Conservation (phyloP, 306 rosid genomes). For the Lagenaria siceraria region DNA sequence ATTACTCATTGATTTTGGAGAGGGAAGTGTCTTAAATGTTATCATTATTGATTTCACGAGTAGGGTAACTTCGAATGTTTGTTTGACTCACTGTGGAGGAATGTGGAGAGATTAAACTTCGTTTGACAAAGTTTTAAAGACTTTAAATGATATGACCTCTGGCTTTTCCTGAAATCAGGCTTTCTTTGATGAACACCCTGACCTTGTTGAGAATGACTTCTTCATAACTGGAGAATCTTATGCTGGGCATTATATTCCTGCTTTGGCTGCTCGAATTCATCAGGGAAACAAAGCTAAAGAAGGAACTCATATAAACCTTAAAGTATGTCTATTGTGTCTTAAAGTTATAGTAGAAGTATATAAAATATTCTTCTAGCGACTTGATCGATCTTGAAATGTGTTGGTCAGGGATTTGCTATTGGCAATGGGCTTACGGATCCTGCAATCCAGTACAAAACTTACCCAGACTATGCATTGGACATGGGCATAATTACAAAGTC, state of each 20-base stretch:
- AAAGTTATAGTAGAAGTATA: neutral
- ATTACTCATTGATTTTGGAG: neutral
- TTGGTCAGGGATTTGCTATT: conserved; percentile 87
- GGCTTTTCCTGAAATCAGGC: conserved; percentile 33
- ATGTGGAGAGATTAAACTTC: neutral
- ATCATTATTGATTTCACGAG: neutral
- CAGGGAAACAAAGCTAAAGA: conserved; percentile 88
- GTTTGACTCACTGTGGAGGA: neutral
- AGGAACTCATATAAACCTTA: conserved; percentile 87
- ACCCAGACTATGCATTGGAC: conserved; percentile 81
- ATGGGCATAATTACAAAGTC: conserved; percentile 59
- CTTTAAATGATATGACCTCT: neutral
- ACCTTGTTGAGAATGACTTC: conserved; percentile 66
- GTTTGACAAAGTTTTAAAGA: neutral
- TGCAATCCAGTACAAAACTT: conserved; percentile 80
- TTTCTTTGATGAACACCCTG: conserved; percentile 73
- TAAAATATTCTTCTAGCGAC: neutral
- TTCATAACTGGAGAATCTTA: conserved; percentile 95
- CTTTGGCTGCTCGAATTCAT: conserved; percentile 87
- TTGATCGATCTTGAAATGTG: conserved; percentile 13
- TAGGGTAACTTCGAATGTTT: neutral
- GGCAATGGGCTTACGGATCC: conserved; percentile 99
- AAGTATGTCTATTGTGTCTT: conserved; percentile 32
- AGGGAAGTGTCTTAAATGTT: neutral
- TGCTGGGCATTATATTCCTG: conserved; percentile 98